Evolutionary conservation across 768 basidiomycete genomes (phyloP), one percentile per base, ranked within the genome.

Genomic region (Tricholoma terreum): DNA sequence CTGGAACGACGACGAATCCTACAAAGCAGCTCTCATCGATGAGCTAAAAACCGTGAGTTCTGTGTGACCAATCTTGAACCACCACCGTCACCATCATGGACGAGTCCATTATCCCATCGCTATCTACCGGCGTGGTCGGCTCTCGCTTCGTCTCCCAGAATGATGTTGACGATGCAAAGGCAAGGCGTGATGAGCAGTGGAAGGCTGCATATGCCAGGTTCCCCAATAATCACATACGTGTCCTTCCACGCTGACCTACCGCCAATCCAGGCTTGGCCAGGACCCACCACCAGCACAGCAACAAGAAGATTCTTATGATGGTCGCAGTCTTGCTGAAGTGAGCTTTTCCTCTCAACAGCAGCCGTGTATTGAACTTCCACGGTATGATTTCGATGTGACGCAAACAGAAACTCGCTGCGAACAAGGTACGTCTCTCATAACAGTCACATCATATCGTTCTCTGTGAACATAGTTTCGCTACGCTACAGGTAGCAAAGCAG

Each of bases 281-380:
- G 90, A 89, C 55, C 92, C 92, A 8, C 92, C 92, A 11, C 92
- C 90, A 2, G 83, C 85, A 5, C 83, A 81, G 65, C 90, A 87
- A 36, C 78, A 78, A 27, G 90, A 91, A 64, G 92, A 92, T 55
- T 77, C 77, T 2, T 91, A 85, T 66, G 92, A 94, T 69, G 92
- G 92, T 52, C 78, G 92, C 63, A 92, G 91, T 71, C 78, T 94
- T 40, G 92, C 91, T 72, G 92, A 94, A 85, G 92, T 90, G 75
- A 76, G 87, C 72, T 49, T 58, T 57, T 63, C 40, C 38, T 61
- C 22, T 35, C 59, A 52, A 33, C 27, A 34, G 50, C 51, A 61
- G 61, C 52, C 61, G 60, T 62, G 73, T 80, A 78, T 77, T 82
- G 73, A 82, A 78, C 74, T 73, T 68, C 65, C 65, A 63, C 70